phyloP scores from a whole-genome alignment of 176 grass and related monocot genomes.

The Phoenix roebelenii region DNA sequence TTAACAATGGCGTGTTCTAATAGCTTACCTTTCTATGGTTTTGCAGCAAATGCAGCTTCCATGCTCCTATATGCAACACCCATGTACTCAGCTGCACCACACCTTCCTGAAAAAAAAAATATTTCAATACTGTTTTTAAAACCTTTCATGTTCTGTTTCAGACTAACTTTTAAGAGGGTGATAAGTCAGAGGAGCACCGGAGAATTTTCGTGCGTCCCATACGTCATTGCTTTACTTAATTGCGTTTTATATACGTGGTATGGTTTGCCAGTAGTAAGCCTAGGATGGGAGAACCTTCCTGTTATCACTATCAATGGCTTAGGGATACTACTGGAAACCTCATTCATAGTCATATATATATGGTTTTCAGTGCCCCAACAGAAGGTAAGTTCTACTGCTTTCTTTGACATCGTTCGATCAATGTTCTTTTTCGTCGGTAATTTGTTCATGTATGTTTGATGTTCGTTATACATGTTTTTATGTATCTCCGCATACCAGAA shows the following conservation, averaged over 20 bases:
- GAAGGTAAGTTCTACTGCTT: conserved; percentile 32
- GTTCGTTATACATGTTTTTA: not conserved
- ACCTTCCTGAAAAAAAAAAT: not conserved
- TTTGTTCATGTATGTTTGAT: not conserved
- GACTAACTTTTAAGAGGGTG: conserved; percentile 61
- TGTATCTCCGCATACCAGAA: too few species aligned
- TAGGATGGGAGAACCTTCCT: conserved; percentile 52
- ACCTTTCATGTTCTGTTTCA: conserved; percentile 14
- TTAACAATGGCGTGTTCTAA: not conserved
- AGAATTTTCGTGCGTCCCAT: conserved; percentile 63
- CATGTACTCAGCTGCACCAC: conserved; percentile 25
- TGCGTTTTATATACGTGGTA: conserved; percentile 59
- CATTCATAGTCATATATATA: conserved; percentile 64
- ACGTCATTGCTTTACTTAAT: conserved; percentile 43
- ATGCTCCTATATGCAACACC: conserved; percentile 58
- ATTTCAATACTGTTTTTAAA: not conserved
- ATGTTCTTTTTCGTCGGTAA: not conserved
- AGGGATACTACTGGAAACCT: conserved; percentile 37
- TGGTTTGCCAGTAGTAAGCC: conserved; percentile 51
- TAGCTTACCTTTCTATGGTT: not conserved
- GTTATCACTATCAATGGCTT: conserved; percentile 33
- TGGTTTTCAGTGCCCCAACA: conserved; percentile 52
- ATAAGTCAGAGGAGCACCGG: conserved; percentile 53
- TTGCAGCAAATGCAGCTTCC: conserved; percentile 47
- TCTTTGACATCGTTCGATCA: not conserved